Evolutionary conservation across 2,329 filamentous ascomycete species (phyloP).

Genomic region (Colletotrichum godetiae): DNA sequence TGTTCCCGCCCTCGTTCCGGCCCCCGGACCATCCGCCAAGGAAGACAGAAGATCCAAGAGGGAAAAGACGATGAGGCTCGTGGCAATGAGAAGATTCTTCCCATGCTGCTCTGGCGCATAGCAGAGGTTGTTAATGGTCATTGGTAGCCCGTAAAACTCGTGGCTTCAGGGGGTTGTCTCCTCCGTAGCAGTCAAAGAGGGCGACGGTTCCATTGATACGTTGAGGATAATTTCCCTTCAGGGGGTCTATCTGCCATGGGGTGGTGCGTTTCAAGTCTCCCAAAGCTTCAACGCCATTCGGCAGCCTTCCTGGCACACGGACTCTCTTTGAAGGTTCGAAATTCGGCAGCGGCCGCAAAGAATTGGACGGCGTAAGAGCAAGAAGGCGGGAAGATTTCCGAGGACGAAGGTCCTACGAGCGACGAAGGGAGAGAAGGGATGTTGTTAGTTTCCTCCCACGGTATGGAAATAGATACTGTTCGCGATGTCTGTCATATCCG

Average conservation of each 20-base stretch:
- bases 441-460: neutral
- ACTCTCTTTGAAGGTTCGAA: constrained; percentile 5
- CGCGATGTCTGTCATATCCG: neutral
- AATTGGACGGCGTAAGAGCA: neutral
- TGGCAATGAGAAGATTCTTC: constrained; percentile 5
- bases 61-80: constrained; percentile 11
- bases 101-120: neutral
- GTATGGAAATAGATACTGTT: neutral
- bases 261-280: constrained; percentile 35
- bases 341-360: constrained; percentile 24
- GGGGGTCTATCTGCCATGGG: constrained; percentile 31
- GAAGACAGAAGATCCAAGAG: neutral
- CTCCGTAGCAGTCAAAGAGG: constrained; percentile 25
- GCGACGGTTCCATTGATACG: constrained; percentile 11
- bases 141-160: neutral
- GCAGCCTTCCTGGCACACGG: constrained; percentile 16
- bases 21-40: neutral
- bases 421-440: neutral
- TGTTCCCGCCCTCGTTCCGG: constrained; percentile 11
- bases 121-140: neutral
- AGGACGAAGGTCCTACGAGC: neutral
- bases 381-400: constrained; percentile 7
- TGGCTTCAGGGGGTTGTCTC: constrained; percentile 13
- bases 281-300: constrained; percentile 29
- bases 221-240: constrained; percentile 28